Evolutionary conservation across 106 monocot species (phyloP), one percentile per base, ranked within the genome.

Genomic region (Allium fistulosum): DNA sequence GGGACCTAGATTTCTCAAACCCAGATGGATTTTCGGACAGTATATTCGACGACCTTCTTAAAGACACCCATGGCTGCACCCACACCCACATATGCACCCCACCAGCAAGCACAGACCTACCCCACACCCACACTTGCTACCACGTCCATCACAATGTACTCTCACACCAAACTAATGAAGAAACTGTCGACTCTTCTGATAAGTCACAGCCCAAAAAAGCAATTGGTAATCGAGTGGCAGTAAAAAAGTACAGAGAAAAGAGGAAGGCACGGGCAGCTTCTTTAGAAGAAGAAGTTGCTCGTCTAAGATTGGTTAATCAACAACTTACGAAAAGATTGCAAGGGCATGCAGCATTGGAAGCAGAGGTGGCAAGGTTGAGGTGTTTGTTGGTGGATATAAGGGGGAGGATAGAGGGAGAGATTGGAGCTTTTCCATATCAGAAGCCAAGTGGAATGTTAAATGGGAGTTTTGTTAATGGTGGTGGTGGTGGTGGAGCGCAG

Each of bases 31-130:
- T 84, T 10, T 90, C 90, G 76, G 96, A 96, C 15, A 81, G 89
- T 50, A 84, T 92, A 72, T 83, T 89, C 51, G 86, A 89, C 7
- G 92, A 90, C 11, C 80, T 86, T 48, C 22, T 88, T 22, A 75
- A 88, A 46, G 92, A 97, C 66, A 74, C 84, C 14, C 91, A 91
- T 10, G 77, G 90, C 0, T 97, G 97, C 73, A 92, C 91, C 17
- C 96, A 96, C 80, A 89, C 88, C 28, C 97, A 97, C 77, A 92
- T 88, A 11, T 92, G 92, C 80, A 97, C 86, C 72, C 92, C 84
- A 13, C 84, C 92, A 4, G 37, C 37, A 37, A 88, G 84, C 11
- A 81, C 84, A 4, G 92, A 85, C 70, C 81, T 80, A 16, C 92
- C 92, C 11, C 97, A 97, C 75, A 94, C 94, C 22, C 93, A 93